phyloP scores from a whole-genome alignment of 306 rosid species.

The Astragalus membranaceus region DNA sequence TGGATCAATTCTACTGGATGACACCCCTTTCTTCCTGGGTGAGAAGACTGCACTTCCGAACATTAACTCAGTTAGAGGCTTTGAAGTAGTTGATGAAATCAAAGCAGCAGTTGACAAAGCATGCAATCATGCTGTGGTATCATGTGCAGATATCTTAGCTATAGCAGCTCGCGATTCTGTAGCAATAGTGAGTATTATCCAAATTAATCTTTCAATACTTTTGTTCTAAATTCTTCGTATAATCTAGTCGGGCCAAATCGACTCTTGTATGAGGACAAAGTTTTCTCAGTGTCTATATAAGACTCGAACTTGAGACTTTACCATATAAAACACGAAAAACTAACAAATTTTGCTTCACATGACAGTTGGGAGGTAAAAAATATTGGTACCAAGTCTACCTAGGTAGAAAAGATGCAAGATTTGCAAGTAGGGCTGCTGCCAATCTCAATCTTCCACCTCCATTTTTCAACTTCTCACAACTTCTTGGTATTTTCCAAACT shows the following conservation, averaged over 20 bases:
- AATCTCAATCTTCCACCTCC: constrained; percentile 31
- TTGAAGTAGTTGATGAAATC: constrained; percentile 32
- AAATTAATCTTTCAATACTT: too few relatives aligned
- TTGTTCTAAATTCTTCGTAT: too few relatives aligned
- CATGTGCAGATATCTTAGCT: constrained; percentile 43
- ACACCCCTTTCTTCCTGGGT: constrained; percentile 6
- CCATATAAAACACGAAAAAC: neutral
- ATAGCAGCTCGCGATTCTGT: constrained; percentile 46
- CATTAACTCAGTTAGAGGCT: constrained; percentile 32
- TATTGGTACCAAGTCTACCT: constrained; percentile 33
- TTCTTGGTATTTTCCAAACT: constrained; percentile 20
- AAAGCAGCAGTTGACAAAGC: constrained; percentile 26
- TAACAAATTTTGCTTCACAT: neutral
- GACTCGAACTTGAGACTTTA: too few relatives aligned
- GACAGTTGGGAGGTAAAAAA: constrained; percentile 34
- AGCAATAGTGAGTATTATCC: neutral
- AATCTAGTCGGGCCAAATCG: too few relatives aligned
- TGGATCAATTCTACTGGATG: constrained; percentile 36
- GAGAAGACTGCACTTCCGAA: constrained; percentile 34
- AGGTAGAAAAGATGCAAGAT: constrained; percentile 44
- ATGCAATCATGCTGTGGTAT: constrained; percentile 22
- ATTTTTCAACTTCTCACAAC: constrained; percentile 18
- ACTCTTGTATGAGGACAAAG: too few relatives aligned
- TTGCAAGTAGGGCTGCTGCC: constrained; percentile 35
- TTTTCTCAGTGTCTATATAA: too few relatives aligned